These are phyloP conservation scores for Stephania japonica DNA, from an alignment of 164 flowering plant genomes.

Conservation along the genomic window DNA sequence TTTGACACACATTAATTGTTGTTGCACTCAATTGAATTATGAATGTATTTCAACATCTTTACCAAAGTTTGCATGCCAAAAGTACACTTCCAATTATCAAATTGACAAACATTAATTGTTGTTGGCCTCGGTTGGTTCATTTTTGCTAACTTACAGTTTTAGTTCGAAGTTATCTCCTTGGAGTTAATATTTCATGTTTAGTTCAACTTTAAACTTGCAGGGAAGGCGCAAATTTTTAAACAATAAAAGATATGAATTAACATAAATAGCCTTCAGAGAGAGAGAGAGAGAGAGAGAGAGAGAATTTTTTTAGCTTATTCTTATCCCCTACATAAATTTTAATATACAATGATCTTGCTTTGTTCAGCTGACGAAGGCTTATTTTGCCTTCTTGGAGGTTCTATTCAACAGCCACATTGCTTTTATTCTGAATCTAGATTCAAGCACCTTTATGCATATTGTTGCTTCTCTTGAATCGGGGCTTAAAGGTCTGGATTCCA, in stretches of 20 bases:
- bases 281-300: too few species aligned
- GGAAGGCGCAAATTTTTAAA: too few species aligned
- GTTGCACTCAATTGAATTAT: too few species aligned
- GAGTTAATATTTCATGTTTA: too few species aligned
- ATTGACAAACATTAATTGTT: not conserved
- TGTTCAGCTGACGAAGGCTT: slow-evolving; percentile 80
- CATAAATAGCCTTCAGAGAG: too few species aligned
- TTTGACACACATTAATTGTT: not conserved
- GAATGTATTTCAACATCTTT: too few species aligned
- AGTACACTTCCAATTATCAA: not conserved
- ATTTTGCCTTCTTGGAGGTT: slow-evolving; percentile 90
- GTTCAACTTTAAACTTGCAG: too few species aligned
- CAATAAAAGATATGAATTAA: too few species aligned
- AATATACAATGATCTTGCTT: slow-evolving; percentile 12
- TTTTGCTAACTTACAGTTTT: too few species aligned
- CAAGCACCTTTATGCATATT: slow-evolving; percentile 77
- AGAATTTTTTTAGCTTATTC: not conserved
- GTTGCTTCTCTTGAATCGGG: slow-evolving; percentile 97
- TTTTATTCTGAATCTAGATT: slow-evolving; percentile 69
- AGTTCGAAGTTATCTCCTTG: too few species aligned
- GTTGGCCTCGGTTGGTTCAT: too few species aligned
- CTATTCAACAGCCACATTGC: slow-evolving; percentile 67
- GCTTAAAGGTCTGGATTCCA: slow-evolving; percentile 73
- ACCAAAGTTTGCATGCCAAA: too few species aligned
- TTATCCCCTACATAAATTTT: not conserved